Percentiles rank a stretch among this genome's conserved stretches.
Evolutionary conservation across 768 basidiomycete genomes (phyloP).

Genomic region (Tremella fuciformis): DNA sequence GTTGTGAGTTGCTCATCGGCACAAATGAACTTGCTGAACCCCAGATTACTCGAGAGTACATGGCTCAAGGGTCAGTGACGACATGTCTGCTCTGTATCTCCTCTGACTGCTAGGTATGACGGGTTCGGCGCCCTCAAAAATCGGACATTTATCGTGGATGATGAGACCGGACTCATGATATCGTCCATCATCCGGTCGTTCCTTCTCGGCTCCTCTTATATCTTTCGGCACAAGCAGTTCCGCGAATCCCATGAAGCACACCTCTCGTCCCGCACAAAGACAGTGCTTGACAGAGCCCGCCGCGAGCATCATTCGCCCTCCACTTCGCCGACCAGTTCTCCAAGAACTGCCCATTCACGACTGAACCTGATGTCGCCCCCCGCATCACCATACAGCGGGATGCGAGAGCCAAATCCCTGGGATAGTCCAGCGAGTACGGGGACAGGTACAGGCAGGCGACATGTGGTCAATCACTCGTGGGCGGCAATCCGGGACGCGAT

Average conservation of each 20-base stretch:
- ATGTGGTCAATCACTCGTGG: constrained; percentile 55
- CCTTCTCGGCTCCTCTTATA: constrained; percentile 72
- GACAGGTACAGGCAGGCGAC: constrained; percentile 44
- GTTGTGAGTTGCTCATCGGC: constrained; percentile 56
- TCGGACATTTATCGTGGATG: constrained; percentile 69
- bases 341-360: constrained; percentile 1
- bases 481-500: constrained; percentile 55
- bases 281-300: constrained; percentile 35
- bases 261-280: constrained; percentile 38
- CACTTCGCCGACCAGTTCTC: constrained; percentile 14
- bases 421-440: not conserved
- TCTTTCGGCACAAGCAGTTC: constrained; percentile 63
- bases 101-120: constrained; percentile 63
- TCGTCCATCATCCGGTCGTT: constrained; percentile 77
- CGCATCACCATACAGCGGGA: not conserved
- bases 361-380: constrained; percentile 7
- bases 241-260: constrained; percentile 50
- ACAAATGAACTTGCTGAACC: constrained; percentile 1
- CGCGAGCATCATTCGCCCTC: constrained; percentile 22
- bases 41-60: constrained; percentile 69
- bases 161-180: constrained; percentile 76
- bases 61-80: constrained; percentile 54
- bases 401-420: not conserved
- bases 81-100: not conserved
- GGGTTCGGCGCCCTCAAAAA: constrained; percentile 70